Conservation (phyloP, 371 early-diverging fungal species). For the Mortierella sp. region DNA sequence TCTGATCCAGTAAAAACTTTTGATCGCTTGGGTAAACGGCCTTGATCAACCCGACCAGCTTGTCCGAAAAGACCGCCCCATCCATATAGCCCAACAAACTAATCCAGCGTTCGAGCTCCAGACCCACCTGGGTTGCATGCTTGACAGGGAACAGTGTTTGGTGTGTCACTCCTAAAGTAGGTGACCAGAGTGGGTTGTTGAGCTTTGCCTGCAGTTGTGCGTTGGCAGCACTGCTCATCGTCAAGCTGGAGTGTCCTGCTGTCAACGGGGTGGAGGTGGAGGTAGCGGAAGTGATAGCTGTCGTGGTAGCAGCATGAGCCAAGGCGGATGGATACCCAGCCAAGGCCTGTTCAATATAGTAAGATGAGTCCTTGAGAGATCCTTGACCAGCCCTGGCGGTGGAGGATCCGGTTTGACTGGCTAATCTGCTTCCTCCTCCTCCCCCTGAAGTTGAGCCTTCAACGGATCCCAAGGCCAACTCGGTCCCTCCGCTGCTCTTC, state of each 20-base stretch:
- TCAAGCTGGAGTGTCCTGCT: neutral
- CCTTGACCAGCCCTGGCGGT: neutral
- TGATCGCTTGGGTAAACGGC: conserved; percentile 53
- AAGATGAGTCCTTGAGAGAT: conserved; percentile 1
- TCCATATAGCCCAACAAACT: conserved; percentile 28
- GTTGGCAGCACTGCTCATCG: conserved; percentile 6
- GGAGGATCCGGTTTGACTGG: neutral
- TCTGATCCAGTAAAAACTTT: conserved; percentile 47
- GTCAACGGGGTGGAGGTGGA: no score
- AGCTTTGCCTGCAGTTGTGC: conserved; percentile 24
- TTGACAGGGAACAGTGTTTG: conserved; percentile 21
- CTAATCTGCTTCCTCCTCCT: conserved; percentile 1
- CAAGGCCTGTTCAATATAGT: conserved; percentile 24
- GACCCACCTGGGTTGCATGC: conserved; percentile 13
- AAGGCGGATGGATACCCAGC: conserved; percentile 9
- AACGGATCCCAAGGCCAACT: neutral
- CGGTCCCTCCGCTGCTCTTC: conserved; percentile 14
- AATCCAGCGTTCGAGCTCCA: conserved; percentile 43
- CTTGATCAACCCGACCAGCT: conserved; percentile 31
- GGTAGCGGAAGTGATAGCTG: neutral
- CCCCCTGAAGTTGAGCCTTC: neutral
- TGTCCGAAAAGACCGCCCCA: conserved; percentile 38
- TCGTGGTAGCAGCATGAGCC: neutral
- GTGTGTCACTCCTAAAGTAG: conserved; percentile 23
- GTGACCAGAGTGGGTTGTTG: conserved; percentile 51